A percentile compares a stretch with the other conserved stretches of the same genome.
phyloP scores from a whole-genome alignment of 2,329 filamentous ascomycete genomes.

The Talaromyces sp. region DNA sequence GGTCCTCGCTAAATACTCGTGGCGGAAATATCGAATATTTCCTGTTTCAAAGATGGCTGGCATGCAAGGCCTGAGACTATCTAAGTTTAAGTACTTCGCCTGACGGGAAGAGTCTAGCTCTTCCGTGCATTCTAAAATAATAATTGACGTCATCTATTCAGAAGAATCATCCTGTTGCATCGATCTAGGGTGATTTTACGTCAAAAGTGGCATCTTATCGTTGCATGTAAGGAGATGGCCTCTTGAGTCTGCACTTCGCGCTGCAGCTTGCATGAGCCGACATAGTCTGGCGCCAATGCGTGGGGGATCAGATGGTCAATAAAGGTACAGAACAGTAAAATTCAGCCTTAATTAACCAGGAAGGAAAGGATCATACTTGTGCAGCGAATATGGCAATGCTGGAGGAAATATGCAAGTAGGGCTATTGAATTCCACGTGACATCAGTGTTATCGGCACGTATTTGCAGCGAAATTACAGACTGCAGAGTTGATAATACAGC shows the following conservation, averaged over 20 bases:
- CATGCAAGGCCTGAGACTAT: neutral
- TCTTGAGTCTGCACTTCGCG: neutral
- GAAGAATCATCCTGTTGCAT: neutral
- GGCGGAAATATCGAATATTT: neutral
- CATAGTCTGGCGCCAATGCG: neutral
- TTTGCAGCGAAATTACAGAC: conserved; percentile 2
- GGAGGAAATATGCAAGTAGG: neutral
- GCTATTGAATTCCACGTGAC: conserved; percentile 10
- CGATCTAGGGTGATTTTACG: neutral
- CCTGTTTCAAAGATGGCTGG: neutral
- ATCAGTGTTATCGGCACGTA: neutral
- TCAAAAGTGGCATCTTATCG: neutral
- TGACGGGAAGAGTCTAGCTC: neutral
- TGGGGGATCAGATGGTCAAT: neutral
- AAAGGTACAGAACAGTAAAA: neutral
- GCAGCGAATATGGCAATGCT: neutral
- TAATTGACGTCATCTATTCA: neutral
- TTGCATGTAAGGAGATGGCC: conserved; percentile 1
- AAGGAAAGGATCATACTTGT: neutral
- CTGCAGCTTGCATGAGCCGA: neutral
- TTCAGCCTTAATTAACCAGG: neutral
- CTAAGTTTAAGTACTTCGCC: conserved; percentile 5
- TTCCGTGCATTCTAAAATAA: neutral
- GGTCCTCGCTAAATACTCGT: neutral
- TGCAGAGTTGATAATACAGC: neutral